A percentile compares a stretch with the other conserved stretches of the same genome.
phyloP scores from a whole-genome alignment of 495 filamentous ascomycete genomes.

The Neurospora sp. region DNA sequence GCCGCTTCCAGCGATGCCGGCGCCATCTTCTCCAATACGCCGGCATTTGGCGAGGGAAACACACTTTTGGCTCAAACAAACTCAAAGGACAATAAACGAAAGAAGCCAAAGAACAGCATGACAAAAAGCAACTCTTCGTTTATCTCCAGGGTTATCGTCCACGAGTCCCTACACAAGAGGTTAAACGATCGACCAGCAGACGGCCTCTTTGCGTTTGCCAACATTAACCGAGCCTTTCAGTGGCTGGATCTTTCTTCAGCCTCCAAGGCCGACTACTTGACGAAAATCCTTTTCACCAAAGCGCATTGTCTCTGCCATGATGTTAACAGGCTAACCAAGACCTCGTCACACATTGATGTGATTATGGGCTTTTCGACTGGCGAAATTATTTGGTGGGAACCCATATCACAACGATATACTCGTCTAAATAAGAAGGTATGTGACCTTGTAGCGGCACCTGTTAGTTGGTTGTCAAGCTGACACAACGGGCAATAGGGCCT shows the following conservation, averaged over 20 bases:
- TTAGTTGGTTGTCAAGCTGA: not conserved
- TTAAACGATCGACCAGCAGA: constrained; percentile 67
- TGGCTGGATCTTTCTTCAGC: constrained; percentile 49
- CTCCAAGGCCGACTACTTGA: constrained; percentile 69
- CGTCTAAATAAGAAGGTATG: constrained; percentile 79
- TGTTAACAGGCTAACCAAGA: constrained; percentile 75
- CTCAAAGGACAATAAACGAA: constrained; percentile 69
- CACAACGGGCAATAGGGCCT: constrained; percentile 43
- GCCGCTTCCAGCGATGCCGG: constrained; percentile 31
- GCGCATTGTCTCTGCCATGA: constrained; percentile 93
- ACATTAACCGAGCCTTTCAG: constrained; percentile 87
- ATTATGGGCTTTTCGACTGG: constrained; percentile 93
- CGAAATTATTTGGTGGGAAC: constrained; percentile 98
- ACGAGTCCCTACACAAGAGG: constrained; percentile 69
- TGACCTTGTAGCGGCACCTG: not conserved
- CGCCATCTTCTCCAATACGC: constrained; percentile 33
- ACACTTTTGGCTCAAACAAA: constrained; percentile 47
- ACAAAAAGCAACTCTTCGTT: constrained; percentile 97
- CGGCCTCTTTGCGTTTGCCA: constrained; percentile 83
- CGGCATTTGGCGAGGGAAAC: constrained; percentile 85
- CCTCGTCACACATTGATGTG: constrained; percentile 68
- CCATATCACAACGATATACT: constrained; percentile 90
- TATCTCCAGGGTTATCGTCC: constrained; percentile 86
- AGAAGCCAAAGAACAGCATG: constrained; percentile 95
- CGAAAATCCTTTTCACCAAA: constrained; percentile 93